phyloP scores from a whole-genome alignment of 805 yeast species.

The Wickerhamomyces canadensis region DNA sequence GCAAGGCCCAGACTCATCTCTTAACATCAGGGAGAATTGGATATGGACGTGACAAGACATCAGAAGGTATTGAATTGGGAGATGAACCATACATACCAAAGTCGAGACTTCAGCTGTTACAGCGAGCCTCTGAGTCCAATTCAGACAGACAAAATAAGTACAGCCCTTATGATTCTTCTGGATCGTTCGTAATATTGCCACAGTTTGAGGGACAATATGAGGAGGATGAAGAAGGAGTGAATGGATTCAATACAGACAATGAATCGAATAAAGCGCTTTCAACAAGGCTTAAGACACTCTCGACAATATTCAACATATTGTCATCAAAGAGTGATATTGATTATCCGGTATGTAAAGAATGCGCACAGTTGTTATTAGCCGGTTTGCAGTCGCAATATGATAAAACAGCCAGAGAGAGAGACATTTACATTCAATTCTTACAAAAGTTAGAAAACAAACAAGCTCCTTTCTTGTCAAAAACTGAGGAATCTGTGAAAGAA shows the following conservation, averaged over 20 bases:
- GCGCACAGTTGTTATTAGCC: conserved; percentile 61
- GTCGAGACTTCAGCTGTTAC: conserved; percentile 12
- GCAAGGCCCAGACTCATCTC: conserved; percentile 50
- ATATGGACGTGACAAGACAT: conserved; percentile 10
- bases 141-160: conserved; percentile 8
- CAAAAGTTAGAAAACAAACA: conserved; percentile 59
- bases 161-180: conserved; percentile 11
- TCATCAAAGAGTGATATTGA: conserved; percentile 73
- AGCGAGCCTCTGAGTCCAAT: conserved; percentile 5
- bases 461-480: conserved; percentile 29
- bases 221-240: conserved; percentile 25
- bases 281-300: conserved; percentile 45
- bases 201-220: conserved; percentile 24
- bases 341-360: conserved; percentile 84
- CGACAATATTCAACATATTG: conserved; percentile 63
- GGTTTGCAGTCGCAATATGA: conserved; percentile 67
- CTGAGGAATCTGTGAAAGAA: conserved; percentile 21
- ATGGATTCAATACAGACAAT: not conserved
- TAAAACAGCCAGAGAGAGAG: conserved; percentile 70
- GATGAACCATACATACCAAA: conserved; percentile 23
- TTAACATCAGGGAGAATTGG: conserved; percentile 34
- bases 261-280: conserved; percentile 33
- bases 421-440: conserved; percentile 67
- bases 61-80: conserved; percentile 8
- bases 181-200: conserved; percentile 24